These are phyloP conservation scores for Paxillus ammoniavirescens DNA, from an alignment of 768 basidiomycete species.

Conservation along the genomic window DNA sequence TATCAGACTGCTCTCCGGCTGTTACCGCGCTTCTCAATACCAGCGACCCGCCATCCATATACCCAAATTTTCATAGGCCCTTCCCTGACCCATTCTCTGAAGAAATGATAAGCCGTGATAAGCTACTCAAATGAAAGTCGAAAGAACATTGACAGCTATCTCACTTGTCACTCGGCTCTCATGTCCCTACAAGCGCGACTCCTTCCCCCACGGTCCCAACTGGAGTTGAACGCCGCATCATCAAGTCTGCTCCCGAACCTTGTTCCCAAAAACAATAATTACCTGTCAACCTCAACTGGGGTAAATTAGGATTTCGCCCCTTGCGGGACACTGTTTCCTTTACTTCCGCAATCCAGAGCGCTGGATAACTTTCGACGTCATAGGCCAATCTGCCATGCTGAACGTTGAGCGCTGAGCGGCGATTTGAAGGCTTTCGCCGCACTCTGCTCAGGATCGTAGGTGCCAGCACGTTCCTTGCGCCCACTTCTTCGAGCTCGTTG, in stretches of 20 bases:
- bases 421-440: too few species aligned
- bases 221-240: background rate
- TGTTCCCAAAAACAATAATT: background rate
- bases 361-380: background rate
- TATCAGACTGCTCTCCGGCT: background rate
- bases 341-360: background rate
- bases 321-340: background rate
- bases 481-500: too few species aligned
- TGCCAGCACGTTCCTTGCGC: too few species aligned
- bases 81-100: background rate
- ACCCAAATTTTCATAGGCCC: background rate
- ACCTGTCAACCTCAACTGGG: slow-evolving; percentile 4
- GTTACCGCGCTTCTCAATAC: background rate
- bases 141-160: background rate
- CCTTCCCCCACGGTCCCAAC: background rate
- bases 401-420: too few species aligned
- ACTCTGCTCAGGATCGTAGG: too few species aligned
- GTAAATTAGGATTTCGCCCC: background rate
- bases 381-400: too few species aligned
- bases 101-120: too few species aligned
- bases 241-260: background rate
- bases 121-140: background rate
- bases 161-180: background rate
- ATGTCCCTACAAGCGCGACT: background rate
- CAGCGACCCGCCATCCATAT: background rate